Evolutionary conservation across 1,139 yeast species (phyloP).

Genomic region (Suhomyces bribrorum): DNA sequence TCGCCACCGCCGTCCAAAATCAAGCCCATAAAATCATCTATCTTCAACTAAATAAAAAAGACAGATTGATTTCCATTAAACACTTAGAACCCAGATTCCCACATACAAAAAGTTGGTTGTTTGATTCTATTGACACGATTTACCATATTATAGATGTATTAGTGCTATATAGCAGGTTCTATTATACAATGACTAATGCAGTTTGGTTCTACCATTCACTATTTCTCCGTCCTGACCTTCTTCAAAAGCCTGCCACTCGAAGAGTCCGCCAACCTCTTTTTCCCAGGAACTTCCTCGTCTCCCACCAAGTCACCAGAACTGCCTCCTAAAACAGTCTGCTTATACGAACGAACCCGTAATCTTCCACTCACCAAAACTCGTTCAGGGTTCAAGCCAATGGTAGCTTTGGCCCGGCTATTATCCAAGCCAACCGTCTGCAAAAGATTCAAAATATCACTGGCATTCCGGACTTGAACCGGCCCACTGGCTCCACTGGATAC

Average conservation of each 20-base stretch:
- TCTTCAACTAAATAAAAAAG: constrained; percentile 24
- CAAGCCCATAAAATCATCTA: constrained; percentile 33
- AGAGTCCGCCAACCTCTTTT: constrained; percentile 27
- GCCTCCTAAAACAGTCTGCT: constrained; percentile 61
- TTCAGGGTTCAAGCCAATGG: constrained; percentile 61
- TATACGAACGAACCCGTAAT: constrained; percentile 66
- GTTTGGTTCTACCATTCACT: neutral
- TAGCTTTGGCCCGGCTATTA: constrained; percentile 58
- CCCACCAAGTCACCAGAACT: constrained; percentile 22
- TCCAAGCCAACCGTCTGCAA: constrained; percentile 71
- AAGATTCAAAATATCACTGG: constrained; percentile 68
- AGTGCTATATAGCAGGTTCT: neutral
- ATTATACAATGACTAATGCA: constrained; percentile 7
- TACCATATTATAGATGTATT: neutral
- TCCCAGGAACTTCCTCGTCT: constrained; percentile 13
- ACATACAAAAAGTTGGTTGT: too few species aligned
- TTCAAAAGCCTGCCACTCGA: constrained; percentile 32
- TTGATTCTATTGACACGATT: neutral
- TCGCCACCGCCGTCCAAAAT: constrained; percentile 13
- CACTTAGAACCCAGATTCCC: too few species aligned
- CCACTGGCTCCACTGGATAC: constrained; percentile 73
- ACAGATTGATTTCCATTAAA: neutral
- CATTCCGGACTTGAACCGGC: constrained; percentile 62
- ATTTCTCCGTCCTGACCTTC: constrained; percentile 12
- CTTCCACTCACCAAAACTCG: constrained; percentile 70